phyloP scores from a whole-genome alignment of 352 stramenopile species.

The Phytophthora crassamura region DNA sequence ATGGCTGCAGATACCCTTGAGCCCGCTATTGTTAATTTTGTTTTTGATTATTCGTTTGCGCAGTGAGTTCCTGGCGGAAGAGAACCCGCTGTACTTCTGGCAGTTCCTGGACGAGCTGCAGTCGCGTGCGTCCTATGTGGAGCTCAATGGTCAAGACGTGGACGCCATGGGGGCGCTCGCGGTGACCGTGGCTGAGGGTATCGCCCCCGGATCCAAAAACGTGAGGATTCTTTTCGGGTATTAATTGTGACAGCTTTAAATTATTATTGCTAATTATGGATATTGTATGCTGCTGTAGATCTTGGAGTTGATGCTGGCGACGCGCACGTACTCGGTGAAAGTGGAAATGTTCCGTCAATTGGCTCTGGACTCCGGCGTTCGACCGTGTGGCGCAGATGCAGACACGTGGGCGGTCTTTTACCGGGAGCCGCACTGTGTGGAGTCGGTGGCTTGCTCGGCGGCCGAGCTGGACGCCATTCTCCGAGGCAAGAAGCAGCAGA shows the following conservation, averaged over 20 bases:
- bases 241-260: constrained; percentile 1
- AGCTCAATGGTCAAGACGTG: constrained; percentile 46
- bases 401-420: constrained; percentile 83
- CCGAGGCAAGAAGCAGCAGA: constrained; percentile 29
- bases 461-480: constrained; percentile 53
- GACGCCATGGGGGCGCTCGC: constrained; percentile 60
- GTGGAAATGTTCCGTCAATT: constrained; percentile 88
- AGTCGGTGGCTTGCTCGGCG: constrained; percentile 67
- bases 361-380: constrained; percentile 71
- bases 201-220: constrained; percentile 70
- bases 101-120: constrained; percentile 66
- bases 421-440: constrained; percentile 62
- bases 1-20: neutral
- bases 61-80: constrained; percentile 83
- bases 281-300: constrained; percentile 52
- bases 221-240: constrained; percentile 36
- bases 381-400: constrained; percentile 54
- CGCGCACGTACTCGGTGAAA: constrained; percentile 80
- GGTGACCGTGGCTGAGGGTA: constrained; percentile 56
- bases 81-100: constrained; percentile 84
- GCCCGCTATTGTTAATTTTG: neutral
- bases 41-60: constrained; percentile 6
- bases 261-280: constrained; percentile 5
- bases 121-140: constrained; percentile 40
- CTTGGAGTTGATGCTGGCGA: constrained; percentile 79